Evolutionary conservation across 202 grass and related monocot genomes (phyloP), one percentile per base, ranked within the genome.

Genomic region (Panicum hallii): DNA sequence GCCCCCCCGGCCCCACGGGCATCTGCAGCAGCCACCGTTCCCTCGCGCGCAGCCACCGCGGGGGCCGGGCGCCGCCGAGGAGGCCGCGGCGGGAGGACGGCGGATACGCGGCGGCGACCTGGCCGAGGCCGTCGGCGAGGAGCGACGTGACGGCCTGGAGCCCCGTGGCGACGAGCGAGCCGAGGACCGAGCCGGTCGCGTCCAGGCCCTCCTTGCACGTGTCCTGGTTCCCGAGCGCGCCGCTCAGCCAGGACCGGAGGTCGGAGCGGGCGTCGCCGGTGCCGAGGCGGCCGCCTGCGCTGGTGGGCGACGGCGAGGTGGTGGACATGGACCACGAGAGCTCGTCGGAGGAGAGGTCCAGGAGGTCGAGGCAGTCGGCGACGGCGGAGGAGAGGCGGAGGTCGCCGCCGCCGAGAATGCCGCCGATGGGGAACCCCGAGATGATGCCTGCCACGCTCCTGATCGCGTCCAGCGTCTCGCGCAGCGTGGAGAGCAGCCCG

Each of bases 131-230:
- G 46, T 89, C 83, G 7, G 81, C 11, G 14, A 98, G 87, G 3
- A 94, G 93, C 0, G 95, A 95, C 34, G 86, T 95, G 80, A 92
- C 73, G 66, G 80, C 23, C 3, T 95, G 23, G 30, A 98, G 95
- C 4, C 69, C 88, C 0, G 62, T 60, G 49, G 74, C 60, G 2
- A 92, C 87, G 61, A 93, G 63, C 2, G 83, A 87, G 53, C 46
- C 85, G 11, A 93, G 89, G 14, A 47, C 3, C 10, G 85, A 90
- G 32, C 83, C 83, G 16, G 95, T 90, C 1, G 47, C 74, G 67
- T 90, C 87, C 13, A 98, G 82, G 61, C 93, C 83, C 13, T 98
- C 93, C 85, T 92, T 93, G 91, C 95, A 98, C 5, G 93, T 93
- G 70, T 86, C 93, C 84, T 95, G 95, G 81, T 98, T 95, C 45